Base-by-base conservation (phyloP, 2,329 filamentous ascomycete species). In the Atkinsonella hypoxylon region DNA sequence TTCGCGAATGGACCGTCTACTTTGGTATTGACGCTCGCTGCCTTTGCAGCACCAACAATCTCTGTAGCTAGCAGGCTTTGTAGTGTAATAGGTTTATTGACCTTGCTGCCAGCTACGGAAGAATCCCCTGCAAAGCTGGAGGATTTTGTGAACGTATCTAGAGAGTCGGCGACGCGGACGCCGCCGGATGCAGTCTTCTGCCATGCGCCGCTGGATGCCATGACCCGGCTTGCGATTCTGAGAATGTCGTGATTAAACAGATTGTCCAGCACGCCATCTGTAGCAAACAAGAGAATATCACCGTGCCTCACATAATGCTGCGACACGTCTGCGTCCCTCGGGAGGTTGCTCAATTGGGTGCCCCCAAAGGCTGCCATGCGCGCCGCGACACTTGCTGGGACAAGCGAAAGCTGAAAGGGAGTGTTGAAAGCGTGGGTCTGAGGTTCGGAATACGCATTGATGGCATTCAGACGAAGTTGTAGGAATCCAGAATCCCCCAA, bases 361-460 rank as follows among this genome's bases (percentile, higher is more conserved):
- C 88, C 88, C 18, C 91, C 91, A 65, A 95, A 97, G 30, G 88
- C 80, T 12, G 83, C 81, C 59, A 89, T 85, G 60, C 93, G 87
- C 20, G 82, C 79, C 51, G 89, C 78, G 68, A 95, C 83, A 58
- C 79, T 81, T 3, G 85, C 79, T 0, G 93, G 91, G 8, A 96
- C 83, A 49, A 95, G 82, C 49, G 89, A 91, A 40, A 98, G 78
- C 67, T 98, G 93, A 63, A 87, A 98, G 0, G 93, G 93, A 0
- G 93, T 97, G 68, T 98, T 98, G 77, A 98, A 98, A 42, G 85
- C 89, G 66, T 98, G 93, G 0, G 89, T 96, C 68, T 98, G 93
- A 22, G 89, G 85, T 45, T 83, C 79, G 2, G 89, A 95, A 62
- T 82, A 84, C 51, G 85, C 79, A 65, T 93, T 85, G 32, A 98